These are phyloP conservation scores for Dioscorea zingiberensis DNA, from an alignment of 106 monocot genomes.

Conservation along the genomic window DNA sequence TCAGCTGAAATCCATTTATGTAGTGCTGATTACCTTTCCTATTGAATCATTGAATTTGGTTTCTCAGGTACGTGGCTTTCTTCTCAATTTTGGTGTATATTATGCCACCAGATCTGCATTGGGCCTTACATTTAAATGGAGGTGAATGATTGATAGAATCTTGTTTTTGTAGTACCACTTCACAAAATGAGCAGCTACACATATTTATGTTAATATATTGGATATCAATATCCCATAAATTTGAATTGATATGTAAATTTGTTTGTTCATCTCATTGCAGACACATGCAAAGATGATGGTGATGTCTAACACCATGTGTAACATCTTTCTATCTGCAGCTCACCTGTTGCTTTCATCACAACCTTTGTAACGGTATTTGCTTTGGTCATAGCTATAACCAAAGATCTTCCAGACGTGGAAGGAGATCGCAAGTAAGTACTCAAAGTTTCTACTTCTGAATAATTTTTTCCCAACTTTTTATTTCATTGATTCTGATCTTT, in stretches of 20 bases:
- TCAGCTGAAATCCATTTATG: neutral
- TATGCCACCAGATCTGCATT: constrained; percentile 93
- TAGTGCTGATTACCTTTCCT: neutral
- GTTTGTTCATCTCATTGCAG: constrained; percentile 40
- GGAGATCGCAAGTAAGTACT: constrained; percentile 93
- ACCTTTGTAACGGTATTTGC: constrained; percentile 91
- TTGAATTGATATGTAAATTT: neutral
- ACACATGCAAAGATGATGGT: constrained; percentile 42
- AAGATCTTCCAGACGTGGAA: constrained; percentile 98
- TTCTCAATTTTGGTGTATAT: constrained; percentile 99
- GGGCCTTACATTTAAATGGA: constrained; percentile 89
- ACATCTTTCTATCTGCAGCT: constrained; percentile 71
- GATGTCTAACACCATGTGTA: constrained; percentile 38
- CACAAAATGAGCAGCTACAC: no score
- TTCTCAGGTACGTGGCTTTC: constrained; percentile 87
- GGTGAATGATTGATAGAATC: no score
- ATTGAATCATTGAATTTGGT: neutral
- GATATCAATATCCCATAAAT: neutral
- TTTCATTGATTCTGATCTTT: no score
- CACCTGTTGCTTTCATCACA: constrained; percentile 94
- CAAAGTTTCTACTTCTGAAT: no score
- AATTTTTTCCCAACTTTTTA: no score
- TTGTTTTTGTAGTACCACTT: no score
- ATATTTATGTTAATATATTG: no score
- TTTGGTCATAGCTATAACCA: constrained; percentile 98